These are phyloP conservation scores for Kondoa subrosea DNA, from an alignment of 768 basidiomycete genomes.

Conservation along the genomic window DNA sequence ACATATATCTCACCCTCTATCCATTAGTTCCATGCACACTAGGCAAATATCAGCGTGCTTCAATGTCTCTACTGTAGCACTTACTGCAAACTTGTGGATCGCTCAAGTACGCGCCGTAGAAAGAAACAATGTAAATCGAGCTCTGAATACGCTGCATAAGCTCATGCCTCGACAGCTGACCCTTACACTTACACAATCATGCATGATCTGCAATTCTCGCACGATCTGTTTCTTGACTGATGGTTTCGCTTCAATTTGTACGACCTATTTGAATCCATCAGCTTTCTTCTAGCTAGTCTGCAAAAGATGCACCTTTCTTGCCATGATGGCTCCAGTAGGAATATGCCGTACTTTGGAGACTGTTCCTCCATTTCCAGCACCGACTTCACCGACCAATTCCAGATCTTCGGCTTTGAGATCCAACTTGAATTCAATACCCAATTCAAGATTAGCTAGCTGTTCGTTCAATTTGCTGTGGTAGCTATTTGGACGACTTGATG, in stretches of 20 bases:
- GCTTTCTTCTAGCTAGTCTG: not conserved
- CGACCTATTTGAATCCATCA: slow-evolving; percentile 44
- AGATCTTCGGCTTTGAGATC: slow-evolving; percentile 79
- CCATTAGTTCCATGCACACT: slow-evolving; percentile 83
- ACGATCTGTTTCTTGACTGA: slow-evolving; percentile 92
- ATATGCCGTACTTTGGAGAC: slow-evolving; percentile 89
- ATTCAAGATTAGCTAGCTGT: slow-evolving; percentile 68
- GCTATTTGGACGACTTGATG: slow-evolving; percentile 9
- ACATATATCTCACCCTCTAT: slow-evolving; percentile 51
- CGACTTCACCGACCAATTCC: slow-evolving; percentile 74
- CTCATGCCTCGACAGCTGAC: not conserved
- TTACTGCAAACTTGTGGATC: slow-evolving; percentile 90
- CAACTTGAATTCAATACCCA: slow-evolving; percentile 56
- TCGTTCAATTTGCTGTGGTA: slow-evolving; percentile 57
- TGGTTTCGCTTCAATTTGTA: slow-evolving; percentile 90
- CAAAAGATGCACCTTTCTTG: slow-evolving; percentile 65
- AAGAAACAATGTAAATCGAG: slow-evolving; percentile 84
- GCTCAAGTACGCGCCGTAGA: slow-evolving; percentile 87
- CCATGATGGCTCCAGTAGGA: slow-evolving; percentile 84
- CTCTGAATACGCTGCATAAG: slow-evolving; percentile 27
- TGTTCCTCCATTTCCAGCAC: slow-evolving; percentile 91
- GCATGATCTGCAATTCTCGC: slow-evolving; percentile 96
- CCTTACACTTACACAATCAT: slow-evolving; percentile 50
- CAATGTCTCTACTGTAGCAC: slow-evolving; percentile 29
- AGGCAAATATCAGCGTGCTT: not conserved